Base-by-base conservation (phyloP, 306 rosid genomes). In the Acacia acuminata region DNA sequence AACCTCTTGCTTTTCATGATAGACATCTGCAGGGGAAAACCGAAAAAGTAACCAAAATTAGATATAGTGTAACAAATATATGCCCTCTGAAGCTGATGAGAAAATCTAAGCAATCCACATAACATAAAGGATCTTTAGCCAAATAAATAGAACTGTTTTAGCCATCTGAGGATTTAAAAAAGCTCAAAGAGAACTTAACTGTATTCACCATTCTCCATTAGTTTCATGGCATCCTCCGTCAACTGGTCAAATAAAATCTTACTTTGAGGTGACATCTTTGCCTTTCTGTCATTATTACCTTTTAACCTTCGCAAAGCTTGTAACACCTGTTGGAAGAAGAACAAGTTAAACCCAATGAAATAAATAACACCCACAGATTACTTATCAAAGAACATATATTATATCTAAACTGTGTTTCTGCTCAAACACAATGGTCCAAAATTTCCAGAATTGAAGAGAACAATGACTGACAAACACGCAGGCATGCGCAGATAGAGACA, bases 261-360 rank as follows among this genome's bases (percentile, higher is more conserved):
- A 56, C 87, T 87, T 76, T 90, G 96, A 32, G 85, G 83, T 7
- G 97, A 79, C 99, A 96, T 96, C 88, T 96, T 96, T 81, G 91
- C 88, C 89, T 94, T 96, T 89, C 89, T 84, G 82, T 87, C 92
- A 84, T 78, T 83, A 19, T 82, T 84, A n/a, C 99, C 99, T 87
- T 96, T 96, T 87, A 96, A 88, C 89, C 99, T 93, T 88, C 98
- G 90, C 91, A 96, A 85, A 67, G 97, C 95, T 85, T 90, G 99
- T 77, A 96, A 84, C 45, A 93, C 97, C 98, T 94, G 79, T 69
- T 40, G 77, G 69, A 78, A 87, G 83, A 87, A 60, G 56, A 67
- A 85, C 25, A 71, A 60, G 63, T 84, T 16, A 85, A 38, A 79
- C 76, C 79, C 71, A 73, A 68, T 53, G 72, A 70, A 78, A 51